Evolutionary conservation across 805 yeast species (phyloP).

Genomic region (Ogataea nakhonphanomensis): DNA sequence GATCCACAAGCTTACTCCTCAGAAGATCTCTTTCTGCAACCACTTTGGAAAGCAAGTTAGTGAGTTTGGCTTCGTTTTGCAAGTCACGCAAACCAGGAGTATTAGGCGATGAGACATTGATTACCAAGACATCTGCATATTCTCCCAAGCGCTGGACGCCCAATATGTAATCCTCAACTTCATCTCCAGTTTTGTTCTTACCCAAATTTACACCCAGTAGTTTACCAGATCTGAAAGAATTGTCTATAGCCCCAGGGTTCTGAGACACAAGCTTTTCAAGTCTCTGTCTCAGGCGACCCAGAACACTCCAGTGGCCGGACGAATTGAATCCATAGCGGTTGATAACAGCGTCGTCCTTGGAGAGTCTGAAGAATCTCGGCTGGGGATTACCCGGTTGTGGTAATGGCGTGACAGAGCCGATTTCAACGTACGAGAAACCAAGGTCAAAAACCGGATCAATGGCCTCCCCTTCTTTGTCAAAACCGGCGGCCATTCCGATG

Average conservation of each 20-base stretch:
- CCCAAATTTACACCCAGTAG: slow-evolving; percentile 84
- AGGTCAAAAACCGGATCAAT: slow-evolving; percentile 71
- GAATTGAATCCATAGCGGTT: slow-evolving; percentile 96
- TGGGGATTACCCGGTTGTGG: slow-evolving; percentile 95
- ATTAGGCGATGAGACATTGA: slow-evolving; percentile 93
- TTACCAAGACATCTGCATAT: slow-evolving; percentile 82
- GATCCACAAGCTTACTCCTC: slow-evolving; percentile 38
- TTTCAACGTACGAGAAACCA: slow-evolving; percentile 88
- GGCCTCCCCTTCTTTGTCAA: slow-evolving; percentile 91
- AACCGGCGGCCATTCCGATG: slow-evolving; percentile 92
- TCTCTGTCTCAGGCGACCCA: slow-evolving; percentile 64
- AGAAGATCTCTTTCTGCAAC: slow-evolving; percentile 63
- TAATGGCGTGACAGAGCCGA: slow-evolving; percentile 88
- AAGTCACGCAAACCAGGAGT: slow-evolving; percentile 91
- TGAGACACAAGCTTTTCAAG: slow-evolving; percentile 40
- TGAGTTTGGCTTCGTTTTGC: slow-evolving; percentile 73
- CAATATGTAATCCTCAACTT: slow-evolving; percentile 74
- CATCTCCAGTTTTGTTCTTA: slow-evolving; percentile 90
- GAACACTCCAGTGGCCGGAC: slow-evolving; percentile 74
- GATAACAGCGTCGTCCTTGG: slow-evolving; percentile 84
- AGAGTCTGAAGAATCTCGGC: slow-evolving; percentile 86
- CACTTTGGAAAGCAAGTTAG: slow-evolving; percentile 62
- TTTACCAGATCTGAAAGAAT: slow-evolving; percentile 57
- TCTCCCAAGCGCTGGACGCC: slow-evolving; percentile 83
- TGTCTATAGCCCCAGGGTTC: slow-evolving; percentile 22